These are phyloP conservation scores for Gaultheria prostrata DNA, from an alignment of 148 eudicot genomes.

Conservation along the genomic window DNA sequence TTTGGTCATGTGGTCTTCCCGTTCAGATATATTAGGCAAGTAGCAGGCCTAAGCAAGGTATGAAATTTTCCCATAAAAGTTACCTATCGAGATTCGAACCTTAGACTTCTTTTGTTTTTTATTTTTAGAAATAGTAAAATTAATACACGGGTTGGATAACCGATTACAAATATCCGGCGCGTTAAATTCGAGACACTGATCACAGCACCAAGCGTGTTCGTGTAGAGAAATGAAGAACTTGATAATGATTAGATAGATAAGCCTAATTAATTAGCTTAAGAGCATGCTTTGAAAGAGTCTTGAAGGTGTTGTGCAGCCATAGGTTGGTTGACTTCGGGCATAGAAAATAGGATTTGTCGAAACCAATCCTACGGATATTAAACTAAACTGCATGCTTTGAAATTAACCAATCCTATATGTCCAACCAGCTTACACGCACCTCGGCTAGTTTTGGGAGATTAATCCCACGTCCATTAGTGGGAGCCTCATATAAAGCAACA, in stretches of 20 bases:
- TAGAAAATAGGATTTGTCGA: neutral
- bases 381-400: neutral
- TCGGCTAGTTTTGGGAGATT: too few species aligned
- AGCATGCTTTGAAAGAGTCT: slow-evolving; percentile 5
- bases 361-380: neutral
- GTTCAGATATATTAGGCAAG: too few species aligned
- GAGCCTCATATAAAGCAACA: too few species aligned
- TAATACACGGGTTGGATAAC: neutral
- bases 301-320: slow-evolving; percentile 1
- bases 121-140: neutral
- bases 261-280: neutral
- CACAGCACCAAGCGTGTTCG: neutral
- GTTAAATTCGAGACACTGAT: neutral
- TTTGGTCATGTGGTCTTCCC: too few species aligned
- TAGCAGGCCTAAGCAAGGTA: too few species aligned
- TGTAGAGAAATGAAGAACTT: neutral
- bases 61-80: too few species aligned
- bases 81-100: too few species aligned
- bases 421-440: too few species aligned
- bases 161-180: neutral
- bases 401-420: neutral
- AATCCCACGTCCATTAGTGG: too few species aligned
- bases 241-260: neutral
- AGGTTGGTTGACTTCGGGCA: slow-evolving; percentile 6
- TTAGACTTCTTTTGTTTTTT: too few species aligned